Evolutionary conservation across 1,284 basidiomycete species (phyloP).

Genomic region (Apiotrichum veenhuisii): DNA sequence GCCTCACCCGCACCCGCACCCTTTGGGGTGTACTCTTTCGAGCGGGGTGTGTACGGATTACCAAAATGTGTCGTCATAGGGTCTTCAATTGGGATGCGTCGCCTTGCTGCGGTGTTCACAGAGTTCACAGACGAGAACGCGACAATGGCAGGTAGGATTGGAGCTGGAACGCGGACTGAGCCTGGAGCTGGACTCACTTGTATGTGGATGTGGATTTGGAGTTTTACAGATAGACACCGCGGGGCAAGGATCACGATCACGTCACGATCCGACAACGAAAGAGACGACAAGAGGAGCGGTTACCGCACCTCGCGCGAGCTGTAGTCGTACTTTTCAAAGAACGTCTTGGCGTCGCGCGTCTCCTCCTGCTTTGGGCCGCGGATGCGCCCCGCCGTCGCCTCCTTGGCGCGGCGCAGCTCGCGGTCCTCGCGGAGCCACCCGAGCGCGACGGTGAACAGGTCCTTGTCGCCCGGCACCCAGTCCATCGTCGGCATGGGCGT

Average conservation of each 20-base stretch:
- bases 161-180: neutral
- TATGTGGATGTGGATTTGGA: too few relatives aligned
- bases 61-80: slow-evolving; percentile 34
- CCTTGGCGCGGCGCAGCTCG: slow-evolving; percentile 60
- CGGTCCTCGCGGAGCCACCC: slow-evolving; percentile 82
- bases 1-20: slow-evolving; percentile 28
- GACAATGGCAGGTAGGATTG: too few relatives aligned
- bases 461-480: slow-evolving; percentile 60
- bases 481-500: slow-evolving; percentile 59
- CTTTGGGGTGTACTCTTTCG: slow-evolving; percentile 1
- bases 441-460: slow-evolving; percentile 69
- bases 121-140: neutral
- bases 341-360: slow-evolving; percentile 68
- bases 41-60: slow-evolving; percentile 36
- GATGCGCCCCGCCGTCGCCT: slow-evolving; percentile 56
- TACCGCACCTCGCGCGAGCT: neutral
- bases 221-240: neutral
- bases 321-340: slow-evolving; percentile 74
- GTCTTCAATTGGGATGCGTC: slow-evolving; percentile 1
- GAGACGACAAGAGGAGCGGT: neutral
- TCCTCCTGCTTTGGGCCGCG: slow-evolving; percentile 66
- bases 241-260: too few relatives aligned
- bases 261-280: too few relatives aligned
- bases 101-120: neutral
- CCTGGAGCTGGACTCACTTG: neutral